A percentile compares a stretch with the other conserved stretches of the same genome.
Evolutionary conservation across 805 yeast species (phyloP).

Genomic region (Metschnikowia similis): DNA sequence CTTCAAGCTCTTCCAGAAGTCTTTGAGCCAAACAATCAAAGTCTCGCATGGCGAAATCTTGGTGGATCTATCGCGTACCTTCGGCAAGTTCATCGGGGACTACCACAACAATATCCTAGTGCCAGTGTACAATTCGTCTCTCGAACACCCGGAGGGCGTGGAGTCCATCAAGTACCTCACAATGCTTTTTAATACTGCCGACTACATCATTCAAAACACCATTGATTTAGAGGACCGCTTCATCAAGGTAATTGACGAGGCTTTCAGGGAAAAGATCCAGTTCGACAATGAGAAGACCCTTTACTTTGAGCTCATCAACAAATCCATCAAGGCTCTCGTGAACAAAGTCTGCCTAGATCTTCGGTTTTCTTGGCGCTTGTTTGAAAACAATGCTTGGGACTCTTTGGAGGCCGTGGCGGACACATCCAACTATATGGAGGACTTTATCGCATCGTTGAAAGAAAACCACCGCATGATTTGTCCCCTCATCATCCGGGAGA

Average conservation of each 20-base stretch:
- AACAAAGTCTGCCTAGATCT: constrained; percentile 57
- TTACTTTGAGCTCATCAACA: constrained; percentile 55
- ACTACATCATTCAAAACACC: constrained; percentile 76
- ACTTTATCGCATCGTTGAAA: constrained; percentile 46
- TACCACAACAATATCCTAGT: constrained; percentile 28
- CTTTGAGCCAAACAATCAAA: constrained; percentile 40
- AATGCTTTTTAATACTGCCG: constrained; percentile 79
- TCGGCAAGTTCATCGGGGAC: constrained; percentile 60
- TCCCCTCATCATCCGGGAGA: constrained; percentile 60
- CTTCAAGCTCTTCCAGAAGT: constrained; percentile 70
- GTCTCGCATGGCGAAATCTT: constrained; percentile 15
- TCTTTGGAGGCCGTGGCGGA: constrained; percentile 60
- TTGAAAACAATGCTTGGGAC: constrained; percentile 72
- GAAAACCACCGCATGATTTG: constrained; percentile 47
- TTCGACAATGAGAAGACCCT: constrained; percentile 56
- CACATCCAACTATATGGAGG: constrained; percentile 64
- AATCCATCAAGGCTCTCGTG: constrained; percentile 52
- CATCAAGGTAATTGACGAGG: constrained; percentile 36
- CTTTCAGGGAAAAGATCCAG: constrained; percentile 36
- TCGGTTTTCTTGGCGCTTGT: constrained; percentile 77
- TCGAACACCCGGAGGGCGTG: constrained; percentile 28
- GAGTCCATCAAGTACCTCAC: constrained; percentile 68
- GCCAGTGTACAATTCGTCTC: constrained; percentile 29
- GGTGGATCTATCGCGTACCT: constrained; percentile 46
- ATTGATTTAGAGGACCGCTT: constrained; percentile 67